These are phyloP conservation scores for Diutina mesorugosa DNA, from an alignment of 1,139 yeast species.

Conservation along the genomic window DNA sequence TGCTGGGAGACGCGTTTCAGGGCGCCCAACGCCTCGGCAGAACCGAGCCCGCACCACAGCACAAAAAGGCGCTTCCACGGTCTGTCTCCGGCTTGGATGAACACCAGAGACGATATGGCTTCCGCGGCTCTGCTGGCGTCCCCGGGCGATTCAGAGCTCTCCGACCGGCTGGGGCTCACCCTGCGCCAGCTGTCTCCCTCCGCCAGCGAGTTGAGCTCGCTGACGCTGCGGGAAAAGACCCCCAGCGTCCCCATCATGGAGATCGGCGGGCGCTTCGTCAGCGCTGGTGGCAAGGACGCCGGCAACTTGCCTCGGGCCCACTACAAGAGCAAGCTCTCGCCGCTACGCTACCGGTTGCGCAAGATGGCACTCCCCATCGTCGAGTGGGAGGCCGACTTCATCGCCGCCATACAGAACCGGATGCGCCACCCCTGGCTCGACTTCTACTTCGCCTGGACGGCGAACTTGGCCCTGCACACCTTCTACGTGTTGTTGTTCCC, in stretches of 20 bases:
- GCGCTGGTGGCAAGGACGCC: conserved; percentile 35
- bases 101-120: not conserved
- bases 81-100: not conserved
- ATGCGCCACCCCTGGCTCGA: conserved; percentile 46
- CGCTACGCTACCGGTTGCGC: conserved; percentile 47
- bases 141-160: not conserved
- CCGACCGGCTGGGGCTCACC: not conserved
- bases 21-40: not conserved
- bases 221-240: not conserved
- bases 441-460: conserved; percentile 75
- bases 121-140: not conserved
- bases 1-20: not conserved
- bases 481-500: conserved; percentile 88
- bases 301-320: conserved; percentile 61
- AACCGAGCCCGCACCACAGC: not conserved
- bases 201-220: not conserved
- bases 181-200: not conserved
- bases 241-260: not conserved
- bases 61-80: not conserved
- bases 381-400: conserved; percentile 50
- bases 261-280: not conserved
- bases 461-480: conserved; percentile 86
- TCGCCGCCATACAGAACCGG: conserved; percentile 43
- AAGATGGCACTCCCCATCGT: conserved; percentile 43
- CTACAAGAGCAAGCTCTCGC: conserved; percentile 47